Evolutionary conservation across 108 stramenopile genomes (phyloP).

Genomic region (Stephanodiscus triporus): DNA sequence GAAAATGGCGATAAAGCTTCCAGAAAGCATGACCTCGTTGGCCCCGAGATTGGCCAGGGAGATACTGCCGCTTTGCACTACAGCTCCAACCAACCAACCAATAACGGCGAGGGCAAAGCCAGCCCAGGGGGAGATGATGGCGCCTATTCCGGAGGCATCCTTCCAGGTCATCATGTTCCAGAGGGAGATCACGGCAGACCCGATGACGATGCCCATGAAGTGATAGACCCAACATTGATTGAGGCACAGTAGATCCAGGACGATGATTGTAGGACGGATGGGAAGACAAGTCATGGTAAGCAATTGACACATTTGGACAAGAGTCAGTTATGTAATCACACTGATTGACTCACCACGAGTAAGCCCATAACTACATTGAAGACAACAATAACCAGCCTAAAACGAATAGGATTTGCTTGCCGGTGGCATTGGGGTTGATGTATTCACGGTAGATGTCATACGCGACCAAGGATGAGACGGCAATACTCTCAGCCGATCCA

Average conservation of each 20-base stretch:
- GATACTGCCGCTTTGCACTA: conserved; percentile 58
- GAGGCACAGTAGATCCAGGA: conserved; percentile 49
- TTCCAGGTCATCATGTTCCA: conserved; percentile 90
- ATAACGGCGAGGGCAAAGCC: conserved; percentile 77
- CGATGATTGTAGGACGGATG: conserved; percentile 23
- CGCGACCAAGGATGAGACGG: conserved; percentile 87
- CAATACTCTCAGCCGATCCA: conserved; percentile 91
- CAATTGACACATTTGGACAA: not conserved
- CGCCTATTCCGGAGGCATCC: conserved; percentile 85
- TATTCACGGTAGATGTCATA: conserved; percentile 94
- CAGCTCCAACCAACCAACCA: conserved; percentile 78
- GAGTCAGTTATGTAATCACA: not conserved
- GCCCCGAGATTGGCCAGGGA: conserved; percentile 74
- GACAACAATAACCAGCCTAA: conserved; percentile 74
- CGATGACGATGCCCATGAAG: conserved; percentile 93
- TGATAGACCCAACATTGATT: conserved; percentile 94
- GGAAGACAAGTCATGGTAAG: too few species aligned
- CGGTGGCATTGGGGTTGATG: conserved; percentile 89
- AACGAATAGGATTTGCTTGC: conserved; percentile 81
- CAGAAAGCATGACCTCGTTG: conserved; percentile 89
- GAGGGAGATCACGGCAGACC: conserved; percentile 87
- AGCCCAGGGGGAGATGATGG: conserved; percentile 80
- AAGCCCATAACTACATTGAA: conserved; percentile 86
- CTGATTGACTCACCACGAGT: conserved; percentile 42
- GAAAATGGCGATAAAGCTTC: conserved; percentile 89